phyloP scores from a whole-genome alignment of 1,139 yeast genomes.

The Pichia sp. region DNA sequence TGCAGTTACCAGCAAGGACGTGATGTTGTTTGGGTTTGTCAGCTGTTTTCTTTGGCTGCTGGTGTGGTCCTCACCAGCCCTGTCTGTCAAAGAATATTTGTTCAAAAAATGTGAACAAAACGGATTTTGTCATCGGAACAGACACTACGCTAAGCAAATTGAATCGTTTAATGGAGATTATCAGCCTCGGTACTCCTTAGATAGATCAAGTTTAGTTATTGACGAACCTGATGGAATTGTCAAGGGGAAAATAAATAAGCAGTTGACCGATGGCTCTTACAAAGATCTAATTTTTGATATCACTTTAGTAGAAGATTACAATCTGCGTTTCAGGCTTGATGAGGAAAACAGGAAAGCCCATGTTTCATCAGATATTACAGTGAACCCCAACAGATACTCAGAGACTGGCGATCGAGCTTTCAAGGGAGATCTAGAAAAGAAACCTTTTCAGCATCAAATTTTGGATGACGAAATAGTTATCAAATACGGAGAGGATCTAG shows the following conservation, averaged over 20 bases:
- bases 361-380: slow-evolving; percentile 16
- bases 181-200: slow-evolving; percentile 53
- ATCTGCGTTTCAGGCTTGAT: slow-evolving; percentile 58
- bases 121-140: slow-evolving; percentile 82
- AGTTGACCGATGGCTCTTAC: slow-evolving; percentile 28
- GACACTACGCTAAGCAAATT: slow-evolving; percentile 60
- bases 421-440: slow-evolving; percentile 13
- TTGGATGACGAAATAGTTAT: slow-evolving; percentile 32
- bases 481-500: slow-evolving; percentile 39
- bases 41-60: slow-evolving; percentile 4
- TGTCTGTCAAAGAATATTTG: slow-evolving; percentile 62
- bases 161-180: slow-evolving; percentile 31
- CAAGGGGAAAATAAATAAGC: slow-evolving; percentile 47
- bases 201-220: slow-evolving; percentile 37
- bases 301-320: slow-evolving; percentile 50
- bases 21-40: neutral
- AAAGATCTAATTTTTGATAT: slow-evolving; percentile 54
- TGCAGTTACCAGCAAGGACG: neutral
- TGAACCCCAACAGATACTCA: slow-evolving; percentile 49
- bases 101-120: slow-evolving; percentile 79
- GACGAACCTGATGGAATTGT: slow-evolving; percentile 31
- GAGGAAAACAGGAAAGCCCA: slow-evolving; percentile 44
- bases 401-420: slow-evolving; percentile 64
- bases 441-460: slow-evolving; percentile 22
- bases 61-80: slow-evolving; percentile 12